Evolutionary conservation across 345 rosid species (phyloP), one percentile per base, ranked within the genome.

Genomic region (Mallotus nudiflorus): DNA sequence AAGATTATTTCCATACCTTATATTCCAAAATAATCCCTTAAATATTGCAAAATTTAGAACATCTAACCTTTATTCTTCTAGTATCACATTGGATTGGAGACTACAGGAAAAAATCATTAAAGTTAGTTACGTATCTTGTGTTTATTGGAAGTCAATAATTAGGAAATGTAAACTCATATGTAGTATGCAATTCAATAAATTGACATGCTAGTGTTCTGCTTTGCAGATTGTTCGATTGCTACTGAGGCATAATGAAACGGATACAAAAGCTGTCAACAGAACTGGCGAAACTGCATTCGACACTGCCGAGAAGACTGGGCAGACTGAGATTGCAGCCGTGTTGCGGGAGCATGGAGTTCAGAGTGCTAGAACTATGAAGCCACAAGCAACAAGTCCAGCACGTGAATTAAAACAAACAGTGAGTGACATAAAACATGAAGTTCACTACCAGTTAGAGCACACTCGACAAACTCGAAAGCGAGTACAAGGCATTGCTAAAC

Each of bases 341-440:
- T 80, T 93, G 73, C 84, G 73, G 51, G 87, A 85, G 24, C 85
- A 80, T 6, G 97, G 97, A 9, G 95, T 93, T 65, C 89, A 76
- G 27, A 87, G 90, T 5, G 96, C 94, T 40, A 84, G 80, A 81
- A 24, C 74, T 66, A 77, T 86, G 6, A 85, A 87, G 74, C 80
- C 93, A 6, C 84, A 82, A 16, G 66, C 82, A 22, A 63, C 77
- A 31, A 86, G 80, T 39, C 92, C 88, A 14, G 91, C 91, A 0
- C 92, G 95, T 0, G 97, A 94, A 69, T 77, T 94, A 40, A 94
- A 91, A 59, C 96, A 89, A 78, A 94, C 96, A 0, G 98, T 94
- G 37, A 94, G 98, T 15, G 97, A 94, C 80, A 91, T 94, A 67
- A 94, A 94, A 69, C 97, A 94, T 25, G 97, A 91, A 77, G 97